phyloP scores from a whole-genome alignment of 768 basidiomycete genomes.

The Agaricus subrufescens region DNA sequence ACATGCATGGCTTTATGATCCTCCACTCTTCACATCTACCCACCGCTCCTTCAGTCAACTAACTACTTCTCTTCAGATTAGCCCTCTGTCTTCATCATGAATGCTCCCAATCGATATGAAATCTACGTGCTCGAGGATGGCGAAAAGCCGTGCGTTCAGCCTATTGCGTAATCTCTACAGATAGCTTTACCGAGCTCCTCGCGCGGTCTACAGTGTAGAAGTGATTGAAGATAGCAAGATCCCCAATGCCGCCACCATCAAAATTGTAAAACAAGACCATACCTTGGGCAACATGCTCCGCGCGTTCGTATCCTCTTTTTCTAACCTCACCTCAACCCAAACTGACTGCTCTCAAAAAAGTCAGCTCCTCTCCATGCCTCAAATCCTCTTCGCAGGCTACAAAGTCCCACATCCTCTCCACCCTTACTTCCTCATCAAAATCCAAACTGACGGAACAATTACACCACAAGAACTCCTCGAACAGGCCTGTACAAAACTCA shows the following conservation, averaged over 20 bases:
- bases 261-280: slow-evolving; percentile 94
- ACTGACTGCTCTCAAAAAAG: slow-evolving; percentile 32
- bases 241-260: slow-evolving; percentile 94
- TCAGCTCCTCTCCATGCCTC: slow-evolving; percentile 84
- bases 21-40: background rate
- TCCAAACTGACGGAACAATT: slow-evolving; percentile 87
- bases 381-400: slow-evolving; percentile 95
- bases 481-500: slow-evolving; percentile 77
- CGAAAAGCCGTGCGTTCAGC: slow-evolving; percentile 79
- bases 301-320: slow-evolving; percentile 42
- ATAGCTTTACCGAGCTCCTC: slow-evolving; percentile 1
- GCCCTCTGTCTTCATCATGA: slow-evolving; percentile 47
- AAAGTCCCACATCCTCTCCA: slow-evolving; percentile 96
- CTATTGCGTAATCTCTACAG: slow-evolving; percentile 11
- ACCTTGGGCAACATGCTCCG: slow-evolving; percentile 97
- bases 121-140: slow-evolving; percentile 89
- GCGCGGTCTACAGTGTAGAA: slow-evolving; percentile 59
- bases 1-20: slow-evolving; percentile 10
- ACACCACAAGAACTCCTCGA: slow-evolving; percentile 83
- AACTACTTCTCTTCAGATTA: slow-evolving; percentile 12
- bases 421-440: slow-evolving; percentile 90
- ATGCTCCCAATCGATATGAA: slow-evolving; percentile 92
- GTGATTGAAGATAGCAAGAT: slow-evolving; percentile 95
- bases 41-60: slow-evolving; percentile 4
- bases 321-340: background rate